Percentiles rank a stretch among this genome's conserved stretches.
Conservation (phyloP, 2,329 filamentous ascomycete species). For the Alternaria triticina region DNA sequence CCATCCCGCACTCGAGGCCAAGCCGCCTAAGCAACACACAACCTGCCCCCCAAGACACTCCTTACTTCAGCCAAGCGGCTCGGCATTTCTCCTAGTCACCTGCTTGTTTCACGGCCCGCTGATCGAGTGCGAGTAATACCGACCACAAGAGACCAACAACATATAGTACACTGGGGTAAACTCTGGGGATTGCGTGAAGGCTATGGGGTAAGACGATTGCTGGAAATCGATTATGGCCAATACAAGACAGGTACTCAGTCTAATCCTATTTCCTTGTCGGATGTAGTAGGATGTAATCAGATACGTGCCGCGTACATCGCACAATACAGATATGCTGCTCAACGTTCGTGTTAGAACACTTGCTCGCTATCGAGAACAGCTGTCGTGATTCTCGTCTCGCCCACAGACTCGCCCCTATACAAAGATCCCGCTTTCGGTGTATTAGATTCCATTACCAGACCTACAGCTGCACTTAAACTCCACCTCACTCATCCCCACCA, state of each 20-base stretch:
- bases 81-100: not conserved
- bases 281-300: no score
- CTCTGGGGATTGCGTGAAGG: not conserved
- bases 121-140: constrained; percentile 3
- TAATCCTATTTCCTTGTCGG: no score
- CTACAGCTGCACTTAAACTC: no score
- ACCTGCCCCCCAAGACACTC: not conserved
- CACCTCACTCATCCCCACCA: not conserved
- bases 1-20: not conserved
- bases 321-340: no score
- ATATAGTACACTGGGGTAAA: not conserved
- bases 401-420: no score
- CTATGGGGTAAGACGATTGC: not conserved
- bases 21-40: constrained; percentile 14
- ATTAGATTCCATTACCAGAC: no score
- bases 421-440: no score
- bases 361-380: no score
- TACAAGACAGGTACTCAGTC: not conserved
- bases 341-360: no score
- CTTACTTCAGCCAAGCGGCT: constrained; percentile 12
- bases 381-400: no score
- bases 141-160: not conserved
- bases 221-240: no score
- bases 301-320: no score
- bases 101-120: constrained; percentile 8